Base-by-base conservation (phyloP, 208 protist genomes). In the Leishmania major region DNA sequence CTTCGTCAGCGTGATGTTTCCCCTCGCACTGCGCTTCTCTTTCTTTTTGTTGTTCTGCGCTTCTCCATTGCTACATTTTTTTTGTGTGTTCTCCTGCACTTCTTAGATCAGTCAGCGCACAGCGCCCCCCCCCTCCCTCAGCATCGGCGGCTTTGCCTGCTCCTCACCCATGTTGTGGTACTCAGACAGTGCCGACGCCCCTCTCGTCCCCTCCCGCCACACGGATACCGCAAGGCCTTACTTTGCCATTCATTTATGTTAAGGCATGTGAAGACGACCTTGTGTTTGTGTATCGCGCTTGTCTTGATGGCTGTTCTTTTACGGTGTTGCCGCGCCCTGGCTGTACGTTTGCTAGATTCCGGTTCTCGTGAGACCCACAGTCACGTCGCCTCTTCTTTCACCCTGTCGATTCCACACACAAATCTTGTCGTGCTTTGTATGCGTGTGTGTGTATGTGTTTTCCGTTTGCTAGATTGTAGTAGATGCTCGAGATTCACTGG, bases 401-500 rank as follows among this genome's bases (percentile, higher is more conserved):
- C 47, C 45, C 22, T 53, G 13, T 74, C 13, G 25, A 28, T 74
- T 47, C 37, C 5, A 37, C 40, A 47, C 25, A 19, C 67, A 6
- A 6, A 7, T 47, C 22, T 11, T 43, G 15, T 15, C 3, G 0
- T 72, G 17, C 8, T n/a, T 19, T 40, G 3, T 25, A n/a, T 31
- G 43, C 7, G 43, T 45, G 43, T 45, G 43, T 31, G 13, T 37
- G 22, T 10, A 5, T 45, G 5, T 45, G 5, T 22, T 69, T 47
- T 10, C 57, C 57, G 28, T 45, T 25, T 47, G 49, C 11, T 74
- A 74, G 70, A 74, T 74, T 53, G 40, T 31, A 51, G 70, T 74
- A 74, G 45, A 74, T 73, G 25, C 70, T 55, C 70, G 55, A 37
- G 2, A 47, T 37, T 74, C 70, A 74, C 70, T 74, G 3, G 70